A percentile compares a stretch with the other conserved stretches of the same genome.
These are phyloP conservation scores for Hygrophoropsis aurantiaca DNA, from an alignment of 768 basidiomycete genomes.

Conservation along the genomic window DNA sequence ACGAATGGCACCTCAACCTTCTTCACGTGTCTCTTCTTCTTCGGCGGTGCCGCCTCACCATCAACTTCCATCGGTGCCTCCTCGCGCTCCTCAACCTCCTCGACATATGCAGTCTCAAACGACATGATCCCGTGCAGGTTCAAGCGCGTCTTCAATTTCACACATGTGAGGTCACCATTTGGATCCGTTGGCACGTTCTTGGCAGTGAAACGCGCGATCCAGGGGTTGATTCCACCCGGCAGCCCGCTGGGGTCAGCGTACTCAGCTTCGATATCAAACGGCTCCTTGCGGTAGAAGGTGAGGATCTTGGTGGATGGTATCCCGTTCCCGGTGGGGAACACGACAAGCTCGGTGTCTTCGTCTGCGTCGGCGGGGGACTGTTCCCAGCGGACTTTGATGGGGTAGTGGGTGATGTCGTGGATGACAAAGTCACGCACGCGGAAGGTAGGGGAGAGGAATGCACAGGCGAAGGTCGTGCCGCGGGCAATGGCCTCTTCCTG, in stretches of 20 bases:
- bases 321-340: constrained; percentile 83
- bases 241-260: constrained; percentile 75
- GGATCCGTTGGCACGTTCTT: constrained; percentile 74
- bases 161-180: constrained; percentile 71
- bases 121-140: constrained; percentile 85
- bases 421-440: constrained; percentile 93
- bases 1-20: constrained; percentile 83
- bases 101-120: constrained; percentile 84
- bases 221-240: constrained; percentile 82
- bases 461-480: constrained; percentile 95
- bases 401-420: constrained; percentile 82
- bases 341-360: constrained; percentile 88
- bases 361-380: constrained; percentile 70
- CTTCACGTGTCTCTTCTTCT: constrained; percentile 85
- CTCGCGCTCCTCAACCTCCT: constrained; percentile 80
- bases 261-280: constrained; percentile 84
- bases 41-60: constrained; percentile 52
- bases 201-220: constrained; percentile 78
- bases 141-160: constrained; percentile 89
- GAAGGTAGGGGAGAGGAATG: constrained; percentile 97
- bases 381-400: constrained; percentile 90
- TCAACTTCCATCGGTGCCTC: constrained; percentile 75
- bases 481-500: constrained; percentile 97
- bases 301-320: constrained; percentile 95
- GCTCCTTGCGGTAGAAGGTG: constrained; percentile 87